phyloP scores from a whole-genome alignment of 768 basidiomycete genomes.

The Glaciozyma antarctica region DNA sequence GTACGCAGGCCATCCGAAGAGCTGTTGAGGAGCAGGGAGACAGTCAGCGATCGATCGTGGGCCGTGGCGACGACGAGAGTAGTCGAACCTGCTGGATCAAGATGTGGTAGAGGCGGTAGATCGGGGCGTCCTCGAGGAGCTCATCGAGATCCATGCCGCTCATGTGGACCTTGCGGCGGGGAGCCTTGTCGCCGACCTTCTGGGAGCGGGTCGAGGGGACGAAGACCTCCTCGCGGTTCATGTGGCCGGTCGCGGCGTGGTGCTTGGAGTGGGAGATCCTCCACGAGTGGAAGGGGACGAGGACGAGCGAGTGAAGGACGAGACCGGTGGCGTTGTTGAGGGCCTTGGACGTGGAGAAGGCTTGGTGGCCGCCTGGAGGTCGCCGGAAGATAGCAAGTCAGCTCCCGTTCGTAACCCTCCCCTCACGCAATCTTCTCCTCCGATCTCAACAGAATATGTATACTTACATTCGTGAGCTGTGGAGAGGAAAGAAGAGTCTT shows the following conservation, averaged over 20 bases:
- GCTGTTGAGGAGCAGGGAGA: constrained; percentile 33
- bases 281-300: constrained; percentile 63
- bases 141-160: constrained; percentile 49
- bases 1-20: constrained; percentile 78
- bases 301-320: constrained; percentile 79
- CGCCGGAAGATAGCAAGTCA: background rate
- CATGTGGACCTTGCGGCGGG: constrained; percentile 56
- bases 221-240: constrained; percentile 92
- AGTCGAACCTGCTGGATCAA: constrained; percentile 38
- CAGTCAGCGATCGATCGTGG: background rate
- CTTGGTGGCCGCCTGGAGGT: constrained; percentile 72
- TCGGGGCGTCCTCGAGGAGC: constrained; percentile 82
- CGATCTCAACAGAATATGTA: background rate
- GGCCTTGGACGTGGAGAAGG: constrained; percentile 81
- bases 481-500: background rate
- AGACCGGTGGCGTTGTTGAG: constrained; percentile 90
- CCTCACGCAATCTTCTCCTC: too few relatives aligned
- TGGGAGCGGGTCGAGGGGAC: constrained; percentile 79
- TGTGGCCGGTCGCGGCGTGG: constrained; percentile 85
- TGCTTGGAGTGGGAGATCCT: constrained; percentile 64
- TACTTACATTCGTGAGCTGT: constrained; percentile 10
- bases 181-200: constrained; percentile 55
- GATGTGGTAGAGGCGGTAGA: constrained; percentile 42
- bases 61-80: background rate
- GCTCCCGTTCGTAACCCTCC: background rate